Evolutionary conservation across 352 stramenopile species (phyloP), one percentile per base, ranked within the genome.

Genomic region (Thalassiosira livingstoniorum): DNA sequence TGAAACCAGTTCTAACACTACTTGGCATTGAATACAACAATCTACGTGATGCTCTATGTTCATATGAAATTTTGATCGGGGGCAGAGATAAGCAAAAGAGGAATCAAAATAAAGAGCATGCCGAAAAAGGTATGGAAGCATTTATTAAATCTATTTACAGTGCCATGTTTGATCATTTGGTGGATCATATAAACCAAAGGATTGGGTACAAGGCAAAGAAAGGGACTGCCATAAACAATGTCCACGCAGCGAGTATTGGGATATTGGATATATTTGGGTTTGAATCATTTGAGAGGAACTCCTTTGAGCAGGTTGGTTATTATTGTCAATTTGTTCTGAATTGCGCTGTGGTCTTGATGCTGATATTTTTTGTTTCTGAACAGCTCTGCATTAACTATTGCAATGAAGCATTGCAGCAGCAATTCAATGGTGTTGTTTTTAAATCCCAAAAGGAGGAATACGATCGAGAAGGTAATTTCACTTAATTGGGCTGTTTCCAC

Each of bases 81-180:
- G 70, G 42, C 21, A 70, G 47, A 13, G 60, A 57, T 2, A 32
- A 51, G 15, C 90, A 96, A 68, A 7, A n/a, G 21, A 93, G 96
- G 34, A 94, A 87, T 27, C 47, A 58, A 63, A 95, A 66, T 32
- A 63, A 71, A 35, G 68, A 65, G 72, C 45, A 58, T 31, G 63
- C 78, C 25, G 5, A 81, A 0, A 96, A 97, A 82, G 94, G 90
- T 23, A 91, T 94, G 67, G 95, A 97, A 42, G 96, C 96, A 23
- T 85, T 99, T 13, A 92, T 96, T 25, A 97, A 97, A 23, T 96
- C 95, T 62, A 68, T 97, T 11, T 99, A 98, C 80, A 92, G 93
- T 31, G 94, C 95, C 51, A 75, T 98, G n/a, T 99, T 99, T 91
- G 92, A 96, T 63, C 98, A 94, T 92, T 90, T 99, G 4, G 96